Conservation (phyloP, 805 yeast genomes). For the Naumovozyma dairenensis region DNA sequence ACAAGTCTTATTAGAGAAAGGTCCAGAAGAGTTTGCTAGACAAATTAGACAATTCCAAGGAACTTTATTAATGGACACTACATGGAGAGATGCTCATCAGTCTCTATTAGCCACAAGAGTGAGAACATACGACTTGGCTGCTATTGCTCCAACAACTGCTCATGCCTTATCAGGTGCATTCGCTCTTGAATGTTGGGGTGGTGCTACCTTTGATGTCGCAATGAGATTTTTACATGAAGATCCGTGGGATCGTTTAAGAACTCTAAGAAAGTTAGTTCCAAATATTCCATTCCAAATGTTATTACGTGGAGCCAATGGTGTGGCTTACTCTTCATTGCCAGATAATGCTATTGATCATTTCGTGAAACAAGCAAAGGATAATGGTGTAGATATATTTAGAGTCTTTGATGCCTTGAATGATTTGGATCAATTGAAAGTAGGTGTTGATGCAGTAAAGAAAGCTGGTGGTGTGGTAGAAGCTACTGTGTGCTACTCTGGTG, state of each 20-base stretch:
- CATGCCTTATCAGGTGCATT: constrained; percentile 84
- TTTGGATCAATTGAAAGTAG: constrained; percentile 91
- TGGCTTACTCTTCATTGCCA: constrained; percentile 94
- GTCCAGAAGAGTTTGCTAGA: constrained; percentile 84
- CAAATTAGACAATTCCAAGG: constrained; percentile 79
- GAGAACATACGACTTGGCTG: constrained; percentile 81
- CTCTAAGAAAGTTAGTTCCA: constrained; percentile 83
- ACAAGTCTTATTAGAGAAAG: constrained; percentile 70
- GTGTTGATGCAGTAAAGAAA: constrained; percentile 93
- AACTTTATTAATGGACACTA: constrained; percentile 91
- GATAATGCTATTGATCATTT: constrained; percentile 98
- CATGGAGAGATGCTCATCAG: constrained; percentile 99
- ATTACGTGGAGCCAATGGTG: constrained; percentile 98
- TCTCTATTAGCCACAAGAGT: constrained; percentile 94
- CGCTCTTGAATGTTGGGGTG: constrained; percentile 99
- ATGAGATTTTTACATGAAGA: constrained; percentile 98
- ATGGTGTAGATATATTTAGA: constrained; percentile 95
- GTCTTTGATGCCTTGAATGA: constrained; percentile 97
- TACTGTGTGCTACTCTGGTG: constrained; percentile 97
- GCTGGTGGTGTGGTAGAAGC: constrained; percentile 99
- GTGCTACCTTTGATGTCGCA: constrained; percentile 97
- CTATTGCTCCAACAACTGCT: constrained; percentile 91
- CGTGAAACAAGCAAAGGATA: constrained; percentile 86
- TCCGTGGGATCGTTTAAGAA: constrained; percentile 94
- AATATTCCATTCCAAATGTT: constrained; percentile 99